phyloP scores from a whole-genome alignment of 129 eudicot genomes.

The Escallonia herrerae region DNA sequence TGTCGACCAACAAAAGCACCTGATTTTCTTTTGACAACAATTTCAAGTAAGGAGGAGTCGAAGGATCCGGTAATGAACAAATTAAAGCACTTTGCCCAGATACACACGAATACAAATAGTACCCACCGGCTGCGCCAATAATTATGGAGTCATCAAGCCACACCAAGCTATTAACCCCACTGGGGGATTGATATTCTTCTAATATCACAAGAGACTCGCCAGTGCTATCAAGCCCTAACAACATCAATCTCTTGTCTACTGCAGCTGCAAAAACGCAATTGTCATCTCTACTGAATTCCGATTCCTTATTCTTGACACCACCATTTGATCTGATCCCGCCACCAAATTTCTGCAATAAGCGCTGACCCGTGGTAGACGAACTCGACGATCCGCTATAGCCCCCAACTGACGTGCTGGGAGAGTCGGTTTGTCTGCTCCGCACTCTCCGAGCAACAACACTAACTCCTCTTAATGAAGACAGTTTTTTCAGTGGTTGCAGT shows the following conservation, averaged over 20 bases:
- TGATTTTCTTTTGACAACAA: constrained; percentile 49
- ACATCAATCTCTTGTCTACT: constrained; percentile 58
- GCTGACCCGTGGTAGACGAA: constrained; percentile 12
- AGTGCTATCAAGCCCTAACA: constrained; percentile 52
- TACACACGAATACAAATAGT: constrained; percentile 58
- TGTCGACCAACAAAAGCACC: constrained; percentile 82
- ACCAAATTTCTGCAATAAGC: constrained; percentile 37
- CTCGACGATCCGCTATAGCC: constrained; percentile 16
- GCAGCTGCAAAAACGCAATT: constrained; percentile 52
- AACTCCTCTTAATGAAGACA: constrained; percentile 42
- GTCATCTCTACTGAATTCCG: constrained; percentile 30
- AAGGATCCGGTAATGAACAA: constrained; percentile 63
- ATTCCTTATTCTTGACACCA: constrained; percentile 25
- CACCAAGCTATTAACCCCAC: constrained; percentile 41
- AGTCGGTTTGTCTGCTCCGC: constrained; percentile 17
- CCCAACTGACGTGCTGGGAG: constrained; percentile 21
- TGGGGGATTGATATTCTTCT: constrained; percentile 64
- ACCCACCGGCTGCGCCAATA: constrained; percentile 65
- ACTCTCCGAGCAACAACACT: constrained; percentile 38
- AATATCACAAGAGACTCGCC: constrained; percentile 50
- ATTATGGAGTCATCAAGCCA: constrained; percentile 82
- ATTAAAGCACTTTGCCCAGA: constrained; percentile 59
- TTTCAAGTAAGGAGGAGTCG: constrained; percentile 48
- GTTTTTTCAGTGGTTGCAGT: constrained; percentile 37
- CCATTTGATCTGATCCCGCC: constrained; percentile 31